A percentile compares a stretch with the other conserved stretches of the same genome.
Conservation (phyloP, 345 rosid species). For the Jatropha curcas region DNA sequence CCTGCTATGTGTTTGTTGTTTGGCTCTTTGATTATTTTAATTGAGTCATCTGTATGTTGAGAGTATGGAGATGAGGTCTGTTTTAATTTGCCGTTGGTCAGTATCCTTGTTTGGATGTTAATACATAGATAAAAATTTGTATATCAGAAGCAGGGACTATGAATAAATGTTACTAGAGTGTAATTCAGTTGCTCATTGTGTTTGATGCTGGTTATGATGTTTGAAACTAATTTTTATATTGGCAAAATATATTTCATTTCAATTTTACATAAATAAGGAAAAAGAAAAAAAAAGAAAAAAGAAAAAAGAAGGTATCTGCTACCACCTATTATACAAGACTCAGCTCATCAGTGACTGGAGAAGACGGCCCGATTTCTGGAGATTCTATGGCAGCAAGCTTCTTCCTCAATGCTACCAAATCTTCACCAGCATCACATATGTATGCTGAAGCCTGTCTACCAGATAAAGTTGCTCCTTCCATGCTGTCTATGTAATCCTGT, state of each 20-base stretch:
- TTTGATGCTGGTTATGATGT: not conserved
- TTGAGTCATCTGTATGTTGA: not conserved
- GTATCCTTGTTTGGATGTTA: not conserved
- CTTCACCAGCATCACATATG: conserved; percentile 82
- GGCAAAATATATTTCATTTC: not conserved
- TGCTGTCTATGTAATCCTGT: conserved; percentile 98
- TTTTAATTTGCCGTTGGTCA: not conserved
- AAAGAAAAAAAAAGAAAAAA: not conserved
- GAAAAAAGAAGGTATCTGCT: not conserved
- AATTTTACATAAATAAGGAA: too few species aligned
- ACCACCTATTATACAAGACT: conserved; percentile 50
- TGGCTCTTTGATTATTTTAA: not conserved
- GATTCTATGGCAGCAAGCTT: conserved; percentile 45
- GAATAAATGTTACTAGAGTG: not conserved
- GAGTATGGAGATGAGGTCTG: not conserved
- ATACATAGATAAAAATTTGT: too few species aligned
- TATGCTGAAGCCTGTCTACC: conserved; percentile 94
- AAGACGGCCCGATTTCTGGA: conserved; percentile 23
- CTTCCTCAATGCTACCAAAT: conserved; percentile 65
- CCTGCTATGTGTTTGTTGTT: not conserved
- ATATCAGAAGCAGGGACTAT: too few species aligned
- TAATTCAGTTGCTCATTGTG: not conserved
- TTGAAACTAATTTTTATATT: conserved; percentile 5
- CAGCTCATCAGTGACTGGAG: conserved; percentile 55
- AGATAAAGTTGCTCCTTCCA: conserved; percentile 96